Base-by-base conservation (phyloP, 768 basidiomycete species). In the Leucosporidium scottii region DNA sequence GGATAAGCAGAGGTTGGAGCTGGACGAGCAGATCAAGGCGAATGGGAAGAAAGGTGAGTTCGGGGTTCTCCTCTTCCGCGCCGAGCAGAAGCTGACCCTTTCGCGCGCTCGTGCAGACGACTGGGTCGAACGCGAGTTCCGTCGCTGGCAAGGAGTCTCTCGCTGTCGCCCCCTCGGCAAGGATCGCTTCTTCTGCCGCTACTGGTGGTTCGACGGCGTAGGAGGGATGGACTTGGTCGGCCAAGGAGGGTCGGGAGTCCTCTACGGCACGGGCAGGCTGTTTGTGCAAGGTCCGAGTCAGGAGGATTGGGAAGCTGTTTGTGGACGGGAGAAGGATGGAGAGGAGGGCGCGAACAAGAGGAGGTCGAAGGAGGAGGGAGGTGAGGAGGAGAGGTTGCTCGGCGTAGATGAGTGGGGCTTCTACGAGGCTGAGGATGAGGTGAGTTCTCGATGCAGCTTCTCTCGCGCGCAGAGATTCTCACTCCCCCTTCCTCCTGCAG, bases 141-240 rank as follows among this genome's bases (percentile, higher is more conserved):
- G 96, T 71, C 88, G 93, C 77, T 83, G 91, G 59, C 82, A 91
- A 51, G 90, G 91, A 64, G 85, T 87, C 9, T 84, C 93, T 59
- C 84, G 96, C 62, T 87, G 90, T 27, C 89, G 91, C 75, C 91
- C 93, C 2, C 75, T 98, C 60, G 96, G 96, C 20, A 84, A 84
- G 70, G 96, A 99, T 77, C 84, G 96, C 62, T 99, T 97, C 79
- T 89, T 90, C 75, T 94, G 96, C 77, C 86, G 90, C 39, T 82
- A 96, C 67, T 99, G 94, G 94, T 99, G 94, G 94, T 91, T 97
- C 76, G 94, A 99, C 78, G 94, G 94, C 15, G 84, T 93, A 83
- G 94, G 94, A 10, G 86, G 87, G 8, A 87, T 73, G 71, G 64
- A 68, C 20, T 66, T 76, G 25, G 47, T 70, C 25, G 63, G 62